Percentiles rank a stretch among this genome's conserved stretches.
Conservation (phyloP, 2,329 filamentous ascomycete genomes). For the Penicillium aurantiogriseum region DNA sequence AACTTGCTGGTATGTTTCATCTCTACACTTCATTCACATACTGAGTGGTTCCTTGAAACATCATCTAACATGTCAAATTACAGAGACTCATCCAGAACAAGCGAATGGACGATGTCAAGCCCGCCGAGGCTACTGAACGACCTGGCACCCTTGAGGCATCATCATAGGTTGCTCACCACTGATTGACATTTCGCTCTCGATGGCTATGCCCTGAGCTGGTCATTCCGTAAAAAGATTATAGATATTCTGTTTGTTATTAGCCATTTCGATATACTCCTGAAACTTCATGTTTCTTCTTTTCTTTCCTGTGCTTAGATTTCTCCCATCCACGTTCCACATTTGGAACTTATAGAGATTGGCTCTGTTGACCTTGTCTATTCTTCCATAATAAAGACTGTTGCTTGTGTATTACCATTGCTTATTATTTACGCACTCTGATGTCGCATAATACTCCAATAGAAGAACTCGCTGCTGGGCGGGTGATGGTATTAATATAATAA, state of each 20-base stretch:
- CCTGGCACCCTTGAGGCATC: conserved; percentile 42
- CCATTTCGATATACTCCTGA: conserved; percentile 18
- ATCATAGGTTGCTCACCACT: conserved; percentile 14
- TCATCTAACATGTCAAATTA: conserved; percentile 14
- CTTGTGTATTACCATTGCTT: neutral
- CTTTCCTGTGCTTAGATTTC: conserved; percentile 5
- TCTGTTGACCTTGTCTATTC: neutral
- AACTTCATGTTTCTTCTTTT: neutral
- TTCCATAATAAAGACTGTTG: neutral
- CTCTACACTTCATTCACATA: neutral
- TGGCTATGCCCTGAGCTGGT: conserved; percentile 6
- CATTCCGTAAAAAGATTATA: conserved; percentile 17
- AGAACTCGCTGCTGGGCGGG: neutral
- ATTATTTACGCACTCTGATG: neutral
- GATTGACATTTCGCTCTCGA: neutral
- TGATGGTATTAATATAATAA: neutral
- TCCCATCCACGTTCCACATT: neutral
- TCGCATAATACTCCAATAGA: no score
- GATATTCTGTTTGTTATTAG: conserved; percentile 23
- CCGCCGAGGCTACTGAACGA: conserved; percentile 42
- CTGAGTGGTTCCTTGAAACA: neutral
- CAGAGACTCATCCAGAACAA: conserved; percentile 47
- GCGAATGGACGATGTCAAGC: conserved; percentile 40
- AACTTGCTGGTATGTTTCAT: conserved; percentile 73
- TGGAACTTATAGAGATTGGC: neutral